A percentile compares a stretch with the other conserved stretches of the same genome.
These are phyloP conservation scores for Bacidia gigantensis DNA, from an alignment of 495 filamentous ascomycete genomes.

Conservation along the genomic window DNA sequence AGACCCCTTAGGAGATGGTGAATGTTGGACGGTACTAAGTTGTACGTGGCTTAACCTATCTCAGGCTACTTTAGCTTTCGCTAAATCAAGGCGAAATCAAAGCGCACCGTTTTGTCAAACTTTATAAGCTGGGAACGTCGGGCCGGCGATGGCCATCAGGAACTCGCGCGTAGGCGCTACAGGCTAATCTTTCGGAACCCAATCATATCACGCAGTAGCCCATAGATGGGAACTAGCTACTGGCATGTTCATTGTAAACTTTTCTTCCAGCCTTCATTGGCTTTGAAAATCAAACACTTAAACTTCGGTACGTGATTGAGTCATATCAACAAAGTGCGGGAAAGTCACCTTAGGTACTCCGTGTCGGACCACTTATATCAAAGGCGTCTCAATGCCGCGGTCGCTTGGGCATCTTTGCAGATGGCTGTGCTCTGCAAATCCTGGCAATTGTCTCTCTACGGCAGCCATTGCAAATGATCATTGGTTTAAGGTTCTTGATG, in stretches of 20 bases:
- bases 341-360: too few species aligned
- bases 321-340: background rate
- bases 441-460: background rate
- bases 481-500: background rate
- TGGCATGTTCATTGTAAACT: background rate
- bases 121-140: conserved; percentile 1
- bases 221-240: background rate
- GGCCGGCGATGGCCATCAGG: background rate
- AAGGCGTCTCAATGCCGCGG: too few species aligned
- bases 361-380: too few species aligned
- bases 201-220: background rate
- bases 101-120: background rate
- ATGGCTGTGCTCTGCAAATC: background rate
- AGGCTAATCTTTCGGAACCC: conserved; percentile 1
- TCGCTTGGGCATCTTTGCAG: background rate
- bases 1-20: background rate
- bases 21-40: background rate
- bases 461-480: background rate
- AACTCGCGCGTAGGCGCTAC: background rate
- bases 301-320: background rate
- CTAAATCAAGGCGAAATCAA: too few species aligned
- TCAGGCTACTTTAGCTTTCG: too few species aligned
- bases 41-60: conserved; percentile 3
- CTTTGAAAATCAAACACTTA: background rate
- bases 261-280: background rate